These are phyloP conservation scores for Plasmodium berghei DNA, from an alignment of 169 alveolate species.

Conservation along the genomic window DNA sequence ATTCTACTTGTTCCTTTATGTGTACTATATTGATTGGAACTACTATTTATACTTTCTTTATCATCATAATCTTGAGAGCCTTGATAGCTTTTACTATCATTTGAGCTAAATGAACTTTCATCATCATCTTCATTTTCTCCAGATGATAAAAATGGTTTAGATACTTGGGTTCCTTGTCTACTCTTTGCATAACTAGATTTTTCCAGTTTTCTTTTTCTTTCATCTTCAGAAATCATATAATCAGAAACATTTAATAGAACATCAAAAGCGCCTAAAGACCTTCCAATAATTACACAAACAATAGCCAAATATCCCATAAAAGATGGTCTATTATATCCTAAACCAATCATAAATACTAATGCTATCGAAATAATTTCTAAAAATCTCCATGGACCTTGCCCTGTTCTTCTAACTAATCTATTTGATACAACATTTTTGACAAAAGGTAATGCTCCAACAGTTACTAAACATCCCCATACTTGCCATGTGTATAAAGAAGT, in stretches of 20 bases:
- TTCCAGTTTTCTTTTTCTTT: conserved; percentile 36
- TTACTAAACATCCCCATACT: conserved; percentile 93
- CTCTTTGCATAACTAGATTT: conserved; percentile 56
- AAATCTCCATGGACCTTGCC: conserved; percentile 96
- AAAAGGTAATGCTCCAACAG: conserved; percentile 94
- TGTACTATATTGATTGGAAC: conserved; percentile 62
- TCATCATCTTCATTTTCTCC: conserved; percentile 76
- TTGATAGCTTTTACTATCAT: conserved; percentile 74
- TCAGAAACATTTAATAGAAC: conserved; percentile 85
- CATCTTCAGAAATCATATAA: conserved; percentile 68
- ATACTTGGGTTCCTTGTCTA: conserved; percentile 66
- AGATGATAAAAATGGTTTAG: conserved; percentile 58
- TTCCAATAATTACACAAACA: conserved; percentile 85
- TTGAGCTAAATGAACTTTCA: conserved; percentile 72
- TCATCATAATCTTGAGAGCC: conserved; percentile 75
- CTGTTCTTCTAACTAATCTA: conserved; percentile 92
- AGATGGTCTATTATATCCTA: conserved; percentile 86
- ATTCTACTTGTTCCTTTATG: conserved; percentile 63
- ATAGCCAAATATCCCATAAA: conserved; percentile 82
- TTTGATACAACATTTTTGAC: conserved; percentile 93
- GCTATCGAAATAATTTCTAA: conserved; percentile 92
- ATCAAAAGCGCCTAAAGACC: conserved; percentile 88
- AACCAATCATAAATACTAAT: conserved; percentile 91
- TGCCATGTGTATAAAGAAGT: conserved; percentile 89
- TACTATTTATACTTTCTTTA: conserved; percentile 62